Evolutionary conservation across 345 rosid species (phyloP).

Genomic region (Lepidium africanum): DNA sequence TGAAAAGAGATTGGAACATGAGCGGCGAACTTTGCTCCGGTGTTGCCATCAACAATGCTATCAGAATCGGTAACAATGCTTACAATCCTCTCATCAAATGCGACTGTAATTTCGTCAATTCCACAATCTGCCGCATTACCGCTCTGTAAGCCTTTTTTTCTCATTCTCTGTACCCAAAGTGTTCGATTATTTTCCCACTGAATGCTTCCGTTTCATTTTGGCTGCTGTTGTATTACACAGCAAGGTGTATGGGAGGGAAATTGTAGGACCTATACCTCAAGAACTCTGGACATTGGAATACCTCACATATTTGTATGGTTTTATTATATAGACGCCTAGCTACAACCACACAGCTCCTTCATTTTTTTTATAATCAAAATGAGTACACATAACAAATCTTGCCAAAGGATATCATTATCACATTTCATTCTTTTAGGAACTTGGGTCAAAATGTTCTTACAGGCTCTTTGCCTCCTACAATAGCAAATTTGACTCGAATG

Average conservation of each 20-base stretch:
- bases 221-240: neutral
- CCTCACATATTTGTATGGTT: constrained; percentile 10
- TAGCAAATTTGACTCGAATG: neutral
- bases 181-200: neutral
- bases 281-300: constrained; percentile 24
- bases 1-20: constrained; percentile 32
- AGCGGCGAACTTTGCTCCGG: constrained; percentile 43
- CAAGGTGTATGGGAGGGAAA: constrained; percentile 20
- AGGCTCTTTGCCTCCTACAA: constrained; percentile 22
- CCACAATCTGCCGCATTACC: constrained; percentile 30
- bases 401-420: too few relatives aligned
- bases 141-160: neutral
- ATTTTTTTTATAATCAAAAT: too few relatives aligned
- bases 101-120: constrained; percentile 29
- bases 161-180: neutral
- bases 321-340: too few relatives aligned
- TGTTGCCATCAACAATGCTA: too few relatives aligned
- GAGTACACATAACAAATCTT: too few relatives aligned
- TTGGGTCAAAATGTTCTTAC: constrained; percentile 17
- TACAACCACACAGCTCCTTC: too few relatives aligned
- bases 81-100: constrained; percentile 14
- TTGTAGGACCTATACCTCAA: constrained; percentile 21
- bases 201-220: neutral
- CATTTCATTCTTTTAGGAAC: constrained; percentile 9
- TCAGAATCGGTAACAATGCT: neutral